Percentiles rank a stretch among this genome's conserved stretches.
Conservation (phyloP, 257 asterid genomes). For the Pogostemon cablin region DNA sequence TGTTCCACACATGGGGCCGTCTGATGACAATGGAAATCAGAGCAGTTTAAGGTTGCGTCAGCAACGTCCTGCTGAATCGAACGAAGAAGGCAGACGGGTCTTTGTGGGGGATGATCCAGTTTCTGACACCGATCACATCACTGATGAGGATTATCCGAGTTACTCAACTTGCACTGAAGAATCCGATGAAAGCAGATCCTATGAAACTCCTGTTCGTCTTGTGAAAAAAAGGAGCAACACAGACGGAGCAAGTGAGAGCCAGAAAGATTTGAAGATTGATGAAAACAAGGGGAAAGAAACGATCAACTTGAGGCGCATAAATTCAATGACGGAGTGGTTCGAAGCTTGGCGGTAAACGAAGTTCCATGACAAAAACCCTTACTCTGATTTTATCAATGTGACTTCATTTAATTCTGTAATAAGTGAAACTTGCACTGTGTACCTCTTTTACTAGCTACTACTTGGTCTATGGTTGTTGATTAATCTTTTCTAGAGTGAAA, state of each 20-base stretch:
- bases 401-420: too few relatives aligned
- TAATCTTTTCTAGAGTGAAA: too few relatives aligned
- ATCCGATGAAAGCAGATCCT: conserved; percentile 47
- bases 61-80: conserved; percentile 35
- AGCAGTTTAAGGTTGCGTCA: conserved; percentile 40
- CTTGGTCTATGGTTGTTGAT: too few relatives aligned
- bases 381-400: too few relatives aligned
- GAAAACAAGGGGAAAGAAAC: conserved; percentile 50
- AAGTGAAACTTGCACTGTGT: too few relatives aligned
- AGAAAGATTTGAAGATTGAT: conserved; percentile 43
- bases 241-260: conserved; percentile 43
- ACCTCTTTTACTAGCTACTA: too few relatives aligned
- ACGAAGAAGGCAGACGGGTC: conserved; percentile 34
- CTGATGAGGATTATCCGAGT: conserved; percentile 61
- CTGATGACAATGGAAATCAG: conserved; percentile 66
- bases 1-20: conserved; percentile 46
- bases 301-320: conserved; percentile 75
- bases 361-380: background rate
- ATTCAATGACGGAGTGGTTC: conserved; percentile 67
- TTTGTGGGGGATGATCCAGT: conserved; percentile 48
- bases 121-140: conserved; percentile 43
- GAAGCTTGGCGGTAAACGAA: conserved; percentile 73
- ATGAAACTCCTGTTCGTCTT: conserved; percentile 42
- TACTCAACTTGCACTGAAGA: conserved; percentile 60
- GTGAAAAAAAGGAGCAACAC: conserved; percentile 39